Conservation (phyloP, 2,329 filamentous ascomycete genomes). For the Septoria petroselini region DNA sequence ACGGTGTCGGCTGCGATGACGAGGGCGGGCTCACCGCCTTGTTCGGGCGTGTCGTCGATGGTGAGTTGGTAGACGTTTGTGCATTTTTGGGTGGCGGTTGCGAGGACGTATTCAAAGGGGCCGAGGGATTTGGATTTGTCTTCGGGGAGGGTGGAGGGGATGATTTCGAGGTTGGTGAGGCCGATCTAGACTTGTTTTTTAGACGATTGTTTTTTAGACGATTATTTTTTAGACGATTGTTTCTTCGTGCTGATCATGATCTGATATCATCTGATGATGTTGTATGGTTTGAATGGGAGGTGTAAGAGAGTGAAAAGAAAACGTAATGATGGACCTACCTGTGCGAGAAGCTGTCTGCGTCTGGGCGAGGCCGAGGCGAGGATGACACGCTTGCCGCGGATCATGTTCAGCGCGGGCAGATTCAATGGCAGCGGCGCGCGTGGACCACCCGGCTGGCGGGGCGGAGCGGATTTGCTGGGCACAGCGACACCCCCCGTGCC, state of each 20-base stretch:
- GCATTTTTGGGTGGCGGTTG: conserved; percentile 80
- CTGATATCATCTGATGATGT: too few relatives aligned
- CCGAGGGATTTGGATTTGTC: conserved; percentile 76
- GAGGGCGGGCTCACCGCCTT: conserved; percentile 45
- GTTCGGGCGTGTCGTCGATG: conserved; percentile 52
- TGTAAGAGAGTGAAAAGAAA: background rate
- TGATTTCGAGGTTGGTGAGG: conserved; percentile 75
- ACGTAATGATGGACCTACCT: conserved; percentile 46
- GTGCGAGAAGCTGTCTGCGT: conserved; percentile 73
- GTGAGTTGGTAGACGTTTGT: conserved; percentile 66
- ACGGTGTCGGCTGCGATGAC: conserved; percentile 45
- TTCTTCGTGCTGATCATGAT: too few relatives aligned
- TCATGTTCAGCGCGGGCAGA: conserved; percentile 72
- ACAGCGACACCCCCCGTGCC: conserved; percentile 11
- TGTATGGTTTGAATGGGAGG: background rate
- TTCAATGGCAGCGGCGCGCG: conserved; percentile 65
- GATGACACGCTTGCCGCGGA: conserved; percentile 77
- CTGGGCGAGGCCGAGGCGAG: conserved; percentile 88
- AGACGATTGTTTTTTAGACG: too few relatives aligned
- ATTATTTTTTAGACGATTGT: too few relatives aligned
- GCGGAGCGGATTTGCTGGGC: conserved; percentile 16
- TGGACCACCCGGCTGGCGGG: conserved; percentile 30
- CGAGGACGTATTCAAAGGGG: conserved; percentile 86
- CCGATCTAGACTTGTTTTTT: conserved; percentile 69
- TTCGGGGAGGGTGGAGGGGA: conserved; percentile 79